Percentiles rank a stretch among this genome's conserved stretches.
These are phyloP conservation scores for Diplodia sapinea DNA, from an alignment of 2,329 filamentous ascomycete species.

Conservation along the genomic window DNA sequence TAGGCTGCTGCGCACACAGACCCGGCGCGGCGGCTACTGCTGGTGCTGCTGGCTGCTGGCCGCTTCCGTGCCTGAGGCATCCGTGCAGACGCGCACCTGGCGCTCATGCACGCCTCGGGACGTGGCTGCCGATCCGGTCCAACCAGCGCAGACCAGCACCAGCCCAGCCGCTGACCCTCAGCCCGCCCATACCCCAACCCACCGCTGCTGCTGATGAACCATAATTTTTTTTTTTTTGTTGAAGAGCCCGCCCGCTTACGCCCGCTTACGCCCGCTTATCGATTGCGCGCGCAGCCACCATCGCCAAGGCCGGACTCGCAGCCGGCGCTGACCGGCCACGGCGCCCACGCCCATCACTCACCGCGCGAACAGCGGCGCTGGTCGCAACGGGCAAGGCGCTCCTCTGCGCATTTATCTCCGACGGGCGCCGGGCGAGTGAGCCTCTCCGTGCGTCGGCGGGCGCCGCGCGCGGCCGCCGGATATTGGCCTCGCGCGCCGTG, in stretches of 20 bases:
- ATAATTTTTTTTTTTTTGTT: constrained; percentile 19
- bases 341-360: background rate
- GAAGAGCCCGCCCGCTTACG: constrained; percentile 15
- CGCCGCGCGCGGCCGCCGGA: constrained; percentile 26
- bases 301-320: constrained; percentile 19
- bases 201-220: constrained; percentile 5
- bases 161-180: constrained; percentile 9
- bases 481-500: constrained; percentile 27
- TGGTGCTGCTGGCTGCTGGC: background rate
- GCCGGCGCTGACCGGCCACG: background rate
- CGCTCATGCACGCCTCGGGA: constrained; percentile 23
- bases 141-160: constrained; percentile 10
- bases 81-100: constrained; percentile 12
- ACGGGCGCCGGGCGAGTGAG: constrained; percentile 11
- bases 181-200: background rate
- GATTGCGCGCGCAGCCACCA: constrained; percentile 24
- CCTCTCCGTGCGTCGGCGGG: constrained; percentile 26
- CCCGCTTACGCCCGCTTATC: constrained; percentile 9
- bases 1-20: constrained; percentile 22
- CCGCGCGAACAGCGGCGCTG: background rate
- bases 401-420: constrained; percentile 27
- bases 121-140: constrained; percentile 23
- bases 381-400: constrained; percentile 27
- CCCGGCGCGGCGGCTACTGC: constrained; percentile 18
- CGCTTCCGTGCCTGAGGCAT: constrained; percentile 12